Base-by-base conservation (phyloP, 371 early-diverging fungal genomes). In the Mortierella sp. region DNA sequence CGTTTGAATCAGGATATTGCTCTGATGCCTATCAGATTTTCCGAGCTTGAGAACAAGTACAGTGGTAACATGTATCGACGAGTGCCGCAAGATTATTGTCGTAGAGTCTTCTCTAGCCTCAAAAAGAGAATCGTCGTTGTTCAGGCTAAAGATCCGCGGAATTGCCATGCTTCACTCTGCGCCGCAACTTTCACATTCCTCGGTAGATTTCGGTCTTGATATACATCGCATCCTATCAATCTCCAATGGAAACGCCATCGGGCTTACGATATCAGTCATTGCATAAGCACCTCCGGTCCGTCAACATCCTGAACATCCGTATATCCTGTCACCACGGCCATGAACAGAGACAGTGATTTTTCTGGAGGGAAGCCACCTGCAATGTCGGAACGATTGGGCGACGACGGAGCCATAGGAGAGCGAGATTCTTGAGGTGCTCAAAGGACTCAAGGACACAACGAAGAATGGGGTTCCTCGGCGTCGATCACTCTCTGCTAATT, bases 181-280 rank as follows among this genome's bases (percentile, higher is more conserved):
- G 74, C 6, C 64, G 51, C 3, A 73, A 43, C 58, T 73, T 1
- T 68, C 68, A 5, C 74, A 73, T 38, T 73, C 74, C 2, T 39
- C 68, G 13, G 60, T 68, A 13, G 74, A 73, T 30, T 73, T 68
- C 53, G 74, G 72, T 46, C 62, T 73, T 6, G 74, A 60, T 31
- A 64, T n/a, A n/a, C n/a, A n/a, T 64, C n/a, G n/a, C 61, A 0
- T 73, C 74, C 1, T 73, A 67, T 27, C 74, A 73, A 19, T 73
- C 74, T 7, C 74, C 74, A 18, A 68, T 73, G 50, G 68, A 73
- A 38, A 48, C 74, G 0, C 14, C 61, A 8, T 43, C 68, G 2
- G 50, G 58, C 4, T 48, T 65, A 26, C 58, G 68, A 24, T 68
- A 68, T 24, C 68, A 73, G 41, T 58, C 68, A 21, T 23, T 72